Conservation (phyloP, 495 filamentous ascomycete genomes). For the Mytilinidion resinicola region DNA sequence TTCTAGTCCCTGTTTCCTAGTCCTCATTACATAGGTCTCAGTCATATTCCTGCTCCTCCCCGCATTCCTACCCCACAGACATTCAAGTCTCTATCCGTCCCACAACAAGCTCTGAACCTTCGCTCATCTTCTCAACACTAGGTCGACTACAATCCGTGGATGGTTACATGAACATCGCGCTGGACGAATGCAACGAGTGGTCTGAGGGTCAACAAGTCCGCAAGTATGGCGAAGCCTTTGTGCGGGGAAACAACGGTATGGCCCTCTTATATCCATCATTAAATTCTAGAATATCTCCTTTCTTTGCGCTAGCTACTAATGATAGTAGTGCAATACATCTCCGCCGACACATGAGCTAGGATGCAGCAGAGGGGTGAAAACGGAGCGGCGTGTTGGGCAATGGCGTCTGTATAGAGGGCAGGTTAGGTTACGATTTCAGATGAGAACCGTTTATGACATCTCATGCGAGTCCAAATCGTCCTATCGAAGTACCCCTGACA, state of each 20-base stretch:
- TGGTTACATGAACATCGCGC: conserved; percentile 98
- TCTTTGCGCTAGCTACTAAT: neutral
- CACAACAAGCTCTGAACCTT: neutral
- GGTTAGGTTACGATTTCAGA: no score
- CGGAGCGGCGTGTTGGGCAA: no score
- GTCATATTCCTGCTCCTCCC: neutral
- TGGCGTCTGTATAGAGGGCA: no score
- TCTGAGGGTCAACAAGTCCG: conserved; percentile 73
- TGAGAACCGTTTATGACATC: no score
- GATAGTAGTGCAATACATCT: no score
- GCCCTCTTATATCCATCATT: neutral
- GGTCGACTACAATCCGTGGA: conserved; percentile 94
- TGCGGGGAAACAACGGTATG: conserved; percentile 91
- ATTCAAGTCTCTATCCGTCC: neutral
- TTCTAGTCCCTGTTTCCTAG: neutral
- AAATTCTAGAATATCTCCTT: neutral
- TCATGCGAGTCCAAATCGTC: no score
- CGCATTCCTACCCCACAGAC: neutral
- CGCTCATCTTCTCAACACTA: conserved; percentile 29
- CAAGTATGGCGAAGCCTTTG: conserved; percentile 90
- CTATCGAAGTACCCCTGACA: no score
- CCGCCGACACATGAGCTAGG: no score
- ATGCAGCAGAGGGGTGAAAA: no score
- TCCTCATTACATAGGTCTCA: neutral
- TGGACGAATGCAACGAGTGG: conserved; percentile 90